These are phyloP conservation scores for Aspergillus sp. DNA, from an alignment of 2,329 filamentous ascomycete genomes.

Conservation along the genomic window DNA sequence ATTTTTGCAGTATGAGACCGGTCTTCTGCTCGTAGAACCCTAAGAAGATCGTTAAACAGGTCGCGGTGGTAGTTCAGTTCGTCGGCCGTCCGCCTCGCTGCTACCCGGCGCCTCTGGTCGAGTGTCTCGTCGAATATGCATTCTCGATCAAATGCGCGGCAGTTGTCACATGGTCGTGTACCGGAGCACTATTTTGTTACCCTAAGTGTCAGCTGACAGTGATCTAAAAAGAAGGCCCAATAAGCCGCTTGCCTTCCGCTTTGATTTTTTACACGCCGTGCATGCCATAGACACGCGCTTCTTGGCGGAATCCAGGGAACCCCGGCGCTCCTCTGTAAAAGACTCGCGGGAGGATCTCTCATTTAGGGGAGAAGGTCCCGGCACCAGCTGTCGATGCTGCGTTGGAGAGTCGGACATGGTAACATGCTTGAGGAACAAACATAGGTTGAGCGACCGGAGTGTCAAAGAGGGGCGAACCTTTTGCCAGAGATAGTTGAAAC, in stretches of 20 bases:
- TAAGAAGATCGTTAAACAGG: constrained; percentile 38
- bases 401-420: constrained; percentile 12
- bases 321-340: constrained; percentile 8
- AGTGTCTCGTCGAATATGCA: constrained; percentile 61
- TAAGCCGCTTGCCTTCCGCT: constrained; percentile 32
- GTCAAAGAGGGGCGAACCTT: not conserved
- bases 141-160: constrained; percentile 32
- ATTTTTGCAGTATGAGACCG: constrained; percentile 28
- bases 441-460: not conserved
- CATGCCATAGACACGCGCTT: constrained; percentile 42
- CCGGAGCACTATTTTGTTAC: constrained; percentile 34
- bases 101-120: constrained; percentile 50
- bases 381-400: constrained; percentile 25
- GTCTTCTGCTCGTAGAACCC: constrained; percentile 34
- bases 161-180: constrained; percentile 39
- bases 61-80: constrained; percentile 42
- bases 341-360: constrained; percentile 10
- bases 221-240: too few species aligned
- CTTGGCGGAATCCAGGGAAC: constrained; percentile 25
- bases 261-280: constrained; percentile 42
- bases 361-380: constrained; percentile 18
- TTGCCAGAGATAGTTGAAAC: not conserved
- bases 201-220: not conserved
- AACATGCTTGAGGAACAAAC: not conserved
- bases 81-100: constrained; percentile 40